Conservation (phyloP, 441 rosid genomes). For the Rhodomyrtus psidioides region DNA sequence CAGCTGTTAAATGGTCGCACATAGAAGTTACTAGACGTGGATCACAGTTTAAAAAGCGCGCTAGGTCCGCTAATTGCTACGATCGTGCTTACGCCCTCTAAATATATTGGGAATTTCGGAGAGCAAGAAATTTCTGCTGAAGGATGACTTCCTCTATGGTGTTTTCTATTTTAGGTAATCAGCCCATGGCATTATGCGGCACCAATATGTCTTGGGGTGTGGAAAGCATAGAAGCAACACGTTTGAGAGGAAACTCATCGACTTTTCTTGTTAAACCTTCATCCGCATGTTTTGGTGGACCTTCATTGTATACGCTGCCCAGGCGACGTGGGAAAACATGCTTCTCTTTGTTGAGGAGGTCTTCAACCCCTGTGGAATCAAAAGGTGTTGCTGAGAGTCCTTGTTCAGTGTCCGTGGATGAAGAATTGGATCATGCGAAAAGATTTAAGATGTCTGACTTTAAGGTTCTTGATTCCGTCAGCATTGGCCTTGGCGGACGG, state of each 20-base stretch:
- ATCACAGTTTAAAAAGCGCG: not conserved
- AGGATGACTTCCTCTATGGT: not conserved
- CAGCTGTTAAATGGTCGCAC: not conserved
- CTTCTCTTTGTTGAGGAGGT: slow-evolving; percentile 33
- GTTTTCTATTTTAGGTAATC: not conserved
- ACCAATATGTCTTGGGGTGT: slow-evolving; percentile 24
- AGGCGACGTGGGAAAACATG: slow-evolving; percentile 11
- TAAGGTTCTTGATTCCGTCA: slow-evolving; percentile 64
- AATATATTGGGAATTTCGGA: not conserved
- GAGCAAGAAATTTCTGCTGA: not conserved
- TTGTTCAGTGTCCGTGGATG: slow-evolving; percentile 21
- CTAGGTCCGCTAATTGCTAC: not conserved
- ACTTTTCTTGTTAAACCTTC: slow-evolving; percentile 17
- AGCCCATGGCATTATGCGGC: slow-evolving; percentile 43
- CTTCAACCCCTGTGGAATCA: slow-evolving; percentile 26
- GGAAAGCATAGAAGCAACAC: slow-evolving; percentile 21
- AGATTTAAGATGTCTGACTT: slow-evolving; percentile 81
- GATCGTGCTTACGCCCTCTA: not conserved
- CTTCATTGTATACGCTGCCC: not conserved
- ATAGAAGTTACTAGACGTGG: not conserved
- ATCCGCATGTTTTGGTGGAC: slow-evolving; percentile 7
- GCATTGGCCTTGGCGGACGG: slow-evolving; percentile 84
- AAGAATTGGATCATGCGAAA: slow-evolving; percentile 47
- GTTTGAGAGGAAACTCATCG: slow-evolving; percentile 21
- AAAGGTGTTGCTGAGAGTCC: slow-evolving; percentile 19